Base-by-base conservation (phyloP, 2,329 filamentous ascomycete species). In the Fusarium sp. region DNA sequence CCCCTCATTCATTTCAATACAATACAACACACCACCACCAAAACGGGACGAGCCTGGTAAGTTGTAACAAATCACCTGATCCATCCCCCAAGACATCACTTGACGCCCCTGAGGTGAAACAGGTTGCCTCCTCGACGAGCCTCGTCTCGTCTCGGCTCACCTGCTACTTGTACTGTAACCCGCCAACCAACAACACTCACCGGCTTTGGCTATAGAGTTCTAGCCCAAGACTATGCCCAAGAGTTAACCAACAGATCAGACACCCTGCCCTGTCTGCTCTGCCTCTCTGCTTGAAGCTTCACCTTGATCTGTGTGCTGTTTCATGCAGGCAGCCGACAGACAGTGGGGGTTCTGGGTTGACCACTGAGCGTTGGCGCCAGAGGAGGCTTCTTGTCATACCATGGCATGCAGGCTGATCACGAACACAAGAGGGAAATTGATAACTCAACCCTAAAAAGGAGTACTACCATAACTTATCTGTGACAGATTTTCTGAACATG, bases 91-190 rank as follows among this genome's bases (percentile, higher is more conserved):
- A 7, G 33, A 47, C 49, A 65, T 65, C 61, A 65, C 61, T 65
- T 65, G 61, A 65, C 47, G 53, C 38, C 35, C 44, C 31, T 32
- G 46, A 58, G 21, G 57, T 65, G 61, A 65, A 65, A 65, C 61
- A 63, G 49, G 53, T 36, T 65, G 61, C 52, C 47, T 58, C 61
- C 61, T 57, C 61, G 38, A 39, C 19, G 17, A 4, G 29, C 23
- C 23, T 25, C 8, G 23, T 25, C 10, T 50, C 27, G 44, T 33
- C 43, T 61, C 53, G 46, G 61, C 49, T 61, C 53, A 42, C 61
- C 55, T 64, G 50, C 42, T 54, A 50, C 31, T 27, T 41, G 27
- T 15, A 38, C 21, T 17, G 29, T 15, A 41, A 27, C 45, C 19
- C 19, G 19, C 4, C 19, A 4, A 19, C 19, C 19, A 19, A 19